Percentiles rank a stretch among this genome's conserved stretches.
Conservation (phyloP, 2,329 filamentous ascomycete species). For the Claviceps monticola region DNA sequence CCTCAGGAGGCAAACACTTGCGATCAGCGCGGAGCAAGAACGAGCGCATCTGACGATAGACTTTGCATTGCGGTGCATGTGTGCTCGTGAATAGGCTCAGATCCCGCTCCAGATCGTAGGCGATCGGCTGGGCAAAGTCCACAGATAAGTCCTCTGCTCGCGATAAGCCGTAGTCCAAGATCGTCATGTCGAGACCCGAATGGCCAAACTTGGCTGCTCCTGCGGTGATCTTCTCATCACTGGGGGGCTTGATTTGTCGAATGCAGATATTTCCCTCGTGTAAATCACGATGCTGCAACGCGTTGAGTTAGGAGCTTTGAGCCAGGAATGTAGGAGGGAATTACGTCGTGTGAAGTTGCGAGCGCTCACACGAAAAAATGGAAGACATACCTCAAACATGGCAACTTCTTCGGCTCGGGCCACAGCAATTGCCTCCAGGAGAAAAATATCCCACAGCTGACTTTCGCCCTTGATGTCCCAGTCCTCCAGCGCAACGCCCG, state of each 20-base stretch:
- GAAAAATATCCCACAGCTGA: conserved; percentile 50
- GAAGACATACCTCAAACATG: conserved; percentile 40
- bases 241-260: conserved; percentile 25
- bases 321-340: too few species aligned
- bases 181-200: conserved; percentile 49
- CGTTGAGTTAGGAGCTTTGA: conserved; percentile 4
- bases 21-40: conserved; percentile 39
- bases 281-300: conserved; percentile 44
- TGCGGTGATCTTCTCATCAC: conserved; percentile 14
- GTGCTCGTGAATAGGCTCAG: conserved; percentile 46
- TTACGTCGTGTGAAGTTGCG: background rate
- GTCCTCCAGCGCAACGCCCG: conserved; percentile 45
- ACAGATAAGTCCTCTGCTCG: conserved; percentile 33
- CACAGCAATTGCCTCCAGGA: conserved; percentile 45
- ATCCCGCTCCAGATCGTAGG: conserved; percentile 46
- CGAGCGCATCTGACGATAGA: conserved; percentile 50
- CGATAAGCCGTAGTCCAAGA: conserved; percentile 52
- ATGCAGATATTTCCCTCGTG: conserved; percentile 54
- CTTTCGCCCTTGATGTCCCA: conserved; percentile 32
- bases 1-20: conserved; percentile 31
- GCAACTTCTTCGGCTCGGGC: conserved; percentile 43
- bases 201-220: conserved; percentile 34
- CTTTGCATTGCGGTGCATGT: conserved; percentile 44
- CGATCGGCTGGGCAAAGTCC: conserved; percentile 27
- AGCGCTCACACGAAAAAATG: background rate